Conservation (phyloP, 305 asterid species). For the Fraxinus platypoda region DNA sequence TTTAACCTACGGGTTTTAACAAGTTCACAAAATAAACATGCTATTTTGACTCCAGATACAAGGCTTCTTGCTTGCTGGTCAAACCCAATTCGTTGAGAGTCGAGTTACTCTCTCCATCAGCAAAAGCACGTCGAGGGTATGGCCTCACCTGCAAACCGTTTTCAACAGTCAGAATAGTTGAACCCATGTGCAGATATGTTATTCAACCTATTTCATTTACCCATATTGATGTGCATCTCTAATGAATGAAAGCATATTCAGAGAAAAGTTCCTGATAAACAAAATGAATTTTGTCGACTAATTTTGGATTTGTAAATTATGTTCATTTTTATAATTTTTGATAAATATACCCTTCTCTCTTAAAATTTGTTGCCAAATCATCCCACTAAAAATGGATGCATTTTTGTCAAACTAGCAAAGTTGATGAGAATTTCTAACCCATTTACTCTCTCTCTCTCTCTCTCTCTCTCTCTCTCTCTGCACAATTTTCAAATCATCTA, state of each 20-base stretch:
- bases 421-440: neutral
- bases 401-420: neutral
- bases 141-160: conserved; percentile 68
- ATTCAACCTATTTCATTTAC: neutral
- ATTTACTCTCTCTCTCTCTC: too few relatives aligned
- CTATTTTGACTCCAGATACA: conserved; percentile 81
- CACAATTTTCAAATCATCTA: too few relatives aligned
- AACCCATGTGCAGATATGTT: neutral
- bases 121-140: conserved; percentile 84
- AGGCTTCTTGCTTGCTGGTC: conserved; percentile 93
- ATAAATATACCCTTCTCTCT: neutral
- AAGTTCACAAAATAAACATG: conserved; percentile 26
- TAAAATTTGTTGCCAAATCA: neutral
- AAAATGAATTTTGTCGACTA: neutral
- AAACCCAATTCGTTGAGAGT: conserved; percentile 78
- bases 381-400: neutral
- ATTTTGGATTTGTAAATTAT: neutral
- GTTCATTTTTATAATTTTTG: too few relatives aligned
- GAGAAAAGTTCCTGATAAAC: neutral
- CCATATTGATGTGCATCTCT: neutral
- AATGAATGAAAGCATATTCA: neutral
- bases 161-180: neutral
- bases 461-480: too few relatives aligned
- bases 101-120: conserved; percentile 61
- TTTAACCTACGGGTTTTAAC: conserved; percentile 4